A percentile compares a stretch with the other conserved stretches of the same genome.
Conservation (phyloP, 176 grass and related monocot species). For the Thinopyrum elongatum region DNA sequence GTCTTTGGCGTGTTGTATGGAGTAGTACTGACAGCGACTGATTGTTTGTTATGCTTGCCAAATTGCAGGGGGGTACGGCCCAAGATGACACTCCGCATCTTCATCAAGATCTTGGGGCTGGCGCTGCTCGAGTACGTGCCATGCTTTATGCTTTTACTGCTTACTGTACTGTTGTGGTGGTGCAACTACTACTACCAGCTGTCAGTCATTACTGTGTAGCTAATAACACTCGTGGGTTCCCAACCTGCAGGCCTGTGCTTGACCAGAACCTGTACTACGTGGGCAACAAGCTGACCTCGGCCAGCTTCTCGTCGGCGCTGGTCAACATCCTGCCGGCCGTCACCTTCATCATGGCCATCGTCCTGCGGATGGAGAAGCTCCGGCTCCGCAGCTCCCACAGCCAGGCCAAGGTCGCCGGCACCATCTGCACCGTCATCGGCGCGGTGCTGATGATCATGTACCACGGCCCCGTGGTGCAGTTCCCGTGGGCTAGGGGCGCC, state of each 20-base stretch:
- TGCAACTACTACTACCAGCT: too few relatives aligned
- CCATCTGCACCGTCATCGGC: slow-evolving; percentile 58
- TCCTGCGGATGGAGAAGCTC: slow-evolving; percentile 69
- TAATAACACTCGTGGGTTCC: background rate
- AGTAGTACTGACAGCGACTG: background rate
- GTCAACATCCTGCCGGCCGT: slow-evolving; percentile 85
- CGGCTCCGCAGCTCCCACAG: slow-evolving; percentile 49
- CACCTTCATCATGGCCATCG: slow-evolving; percentile 68
- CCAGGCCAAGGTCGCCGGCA: slow-evolving; percentile 85
- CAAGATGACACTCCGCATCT: slow-evolving; percentile 59
- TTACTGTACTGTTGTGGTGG: too few relatives aligned
- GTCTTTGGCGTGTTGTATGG: background rate
- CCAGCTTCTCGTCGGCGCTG: slow-evolving; percentile 63
- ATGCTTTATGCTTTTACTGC: background rate
- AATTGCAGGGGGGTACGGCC: slow-evolving; percentile 57
- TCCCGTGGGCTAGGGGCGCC: slow-evolving; percentile 59
- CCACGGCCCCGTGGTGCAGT: slow-evolving; percentile 66
- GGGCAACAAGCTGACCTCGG: slow-evolving; percentile 70
- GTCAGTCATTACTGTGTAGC: too few relatives aligned
- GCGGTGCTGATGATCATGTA: slow-evolving; percentile 91
- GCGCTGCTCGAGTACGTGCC: slow-evolving; percentile 63
- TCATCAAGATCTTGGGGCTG: slow-evolving; percentile 62
- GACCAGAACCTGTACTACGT: slow-evolving; percentile 88
- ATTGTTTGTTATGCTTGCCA: background rate
- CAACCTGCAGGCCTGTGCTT: slow-evolving; percentile 58